Evolutionary conservation across 257 asterid species (phyloP), one percentile per base, ranked within the genome.

Genomic region (Haberlea rhodopensis): DNA sequence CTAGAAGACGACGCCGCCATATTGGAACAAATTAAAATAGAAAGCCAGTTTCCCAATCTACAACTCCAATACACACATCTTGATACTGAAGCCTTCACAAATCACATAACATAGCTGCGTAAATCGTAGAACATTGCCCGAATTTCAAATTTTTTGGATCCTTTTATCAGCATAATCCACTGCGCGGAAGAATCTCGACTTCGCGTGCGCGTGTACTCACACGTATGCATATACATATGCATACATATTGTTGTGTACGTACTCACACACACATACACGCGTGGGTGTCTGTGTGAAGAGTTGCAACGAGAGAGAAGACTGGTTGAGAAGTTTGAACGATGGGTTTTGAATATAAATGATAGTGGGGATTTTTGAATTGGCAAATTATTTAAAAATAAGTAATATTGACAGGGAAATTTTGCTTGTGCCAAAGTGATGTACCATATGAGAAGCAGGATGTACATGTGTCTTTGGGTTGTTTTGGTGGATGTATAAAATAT

Each of bases 1-100:
- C 87, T 73, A 11, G 92, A 85, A 25, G 88, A 80, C 58, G 92
- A 82, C 55, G 85, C 82, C 72, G 84, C 85, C 91, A 82, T 81
- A 15, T 20, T 43, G 15, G 20, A 43, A 43, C 46, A 13, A n/a
- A 37, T 37, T 5, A 43, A 43, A 16, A 43, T 43, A 7, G 51
- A 4, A 43, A 43, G n/a, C 20, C 51, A 15, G 16, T 15, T 16
- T 8, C 51, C 51, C 51, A 43, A 43, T 43, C 20, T 15, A 43
- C 51, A 43, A 16, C 51, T 43, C 19, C 51, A 43, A 15, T 1
- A 43, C 51, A 16, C 51, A 15, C 7, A 43, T 15, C 19, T 19
- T 16, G 20, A 0, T 13, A 43, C 51, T 3, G 20, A 43, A 43
- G 4, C 51, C 51, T 43, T 16, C 51, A 43, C 19, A 43, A 43